A percentile compares a stretch with the other conserved stretches of the same genome.
These are phyloP conservation scores for Metschnikowia lachancei DNA, from an alignment of 805 yeast species.

Conservation along the genomic window DNA sequence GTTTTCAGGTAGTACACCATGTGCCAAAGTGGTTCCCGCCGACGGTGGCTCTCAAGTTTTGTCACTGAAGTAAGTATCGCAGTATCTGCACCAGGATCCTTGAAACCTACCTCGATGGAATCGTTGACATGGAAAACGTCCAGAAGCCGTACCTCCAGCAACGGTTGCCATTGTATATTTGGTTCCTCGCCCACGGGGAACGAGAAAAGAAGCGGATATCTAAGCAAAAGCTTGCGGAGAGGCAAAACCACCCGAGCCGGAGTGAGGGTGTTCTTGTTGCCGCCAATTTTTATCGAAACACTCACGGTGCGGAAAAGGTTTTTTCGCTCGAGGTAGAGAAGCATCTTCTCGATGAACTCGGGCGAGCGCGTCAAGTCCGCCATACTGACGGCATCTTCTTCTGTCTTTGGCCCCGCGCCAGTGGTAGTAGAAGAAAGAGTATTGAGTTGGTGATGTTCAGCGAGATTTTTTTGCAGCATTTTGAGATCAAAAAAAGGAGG, in stretches of 20 bases:
- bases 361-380: not conserved
- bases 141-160: not conserved
- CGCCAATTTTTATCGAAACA: not conserved
- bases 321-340: conserved; percentile 26
- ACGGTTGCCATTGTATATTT: not conserved
- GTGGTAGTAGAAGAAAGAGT: too few relatives aligned
- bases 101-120: not conserved
- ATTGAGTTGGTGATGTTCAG: too few relatives aligned
- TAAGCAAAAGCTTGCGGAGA: not conserved
- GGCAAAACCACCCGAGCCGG: not conserved
- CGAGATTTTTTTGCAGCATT: too few relatives aligned
- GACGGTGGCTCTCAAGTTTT: not conserved
- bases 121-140: not conserved
- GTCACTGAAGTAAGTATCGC: not conserved
- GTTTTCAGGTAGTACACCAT: conserved; percentile 2
- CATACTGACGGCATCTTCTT: conserved; percentile 14
- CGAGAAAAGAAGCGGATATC: conserved; percentile 1
- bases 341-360: not conserved
- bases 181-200: not conserved
- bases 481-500: too few relatives aligned
- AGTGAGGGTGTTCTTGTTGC: too few relatives aligned
- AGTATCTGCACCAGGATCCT: not conserved
- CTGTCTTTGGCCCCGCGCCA: too few relatives aligned
- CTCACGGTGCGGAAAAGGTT: conserved; percentile 14
- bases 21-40: conserved; percentile 5